A percentile compares a stretch with the other conserved stretches of the same genome.
Conservation (phyloP, 1,284 basidiomycete species). For the Termitomyces sp. region DNA sequence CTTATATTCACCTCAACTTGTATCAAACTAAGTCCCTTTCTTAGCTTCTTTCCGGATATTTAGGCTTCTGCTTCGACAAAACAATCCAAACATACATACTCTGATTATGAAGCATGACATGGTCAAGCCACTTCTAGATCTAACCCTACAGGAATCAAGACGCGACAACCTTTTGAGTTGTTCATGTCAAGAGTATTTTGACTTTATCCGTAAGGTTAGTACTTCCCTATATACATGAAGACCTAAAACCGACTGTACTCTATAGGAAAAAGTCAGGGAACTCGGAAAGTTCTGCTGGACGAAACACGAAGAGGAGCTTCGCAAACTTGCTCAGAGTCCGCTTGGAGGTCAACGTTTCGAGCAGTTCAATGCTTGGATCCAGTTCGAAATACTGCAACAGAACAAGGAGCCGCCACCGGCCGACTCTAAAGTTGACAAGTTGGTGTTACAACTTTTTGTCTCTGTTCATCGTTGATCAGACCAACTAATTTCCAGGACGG, state of each 20-base stretch:
- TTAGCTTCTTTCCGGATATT: constrained; percentile 89
- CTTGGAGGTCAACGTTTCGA: constrained; percentile 68
- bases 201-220: constrained; percentile 79
- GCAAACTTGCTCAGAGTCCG: constrained; percentile 56
- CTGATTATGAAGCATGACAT: constrained; percentile 86
- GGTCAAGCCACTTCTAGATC: constrained; percentile 76
- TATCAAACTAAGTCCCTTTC: constrained; percentile 1
- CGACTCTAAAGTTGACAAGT: constrained; percentile 49
- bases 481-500: constrained; percentile 19
- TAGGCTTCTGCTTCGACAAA: constrained; percentile 77
- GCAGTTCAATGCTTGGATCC: constrained; percentile 53
- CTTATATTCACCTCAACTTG: not conserved
- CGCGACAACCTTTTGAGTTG: constrained; percentile 92
- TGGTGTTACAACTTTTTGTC: constrained; percentile 19
- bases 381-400: constrained; percentile 69
- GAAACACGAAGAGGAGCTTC: constrained; percentile 63
- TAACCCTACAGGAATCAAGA: constrained; percentile 77
- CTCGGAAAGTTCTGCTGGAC: constrained; percentile 85
- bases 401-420: constrained; percentile 80
- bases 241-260: not conserved
- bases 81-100: constrained; percentile 82
- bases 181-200: constrained; percentile 94
- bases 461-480: constrained; percentile 7
- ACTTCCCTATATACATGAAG: constrained; percentile 12
- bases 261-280: constrained; percentile 83